Base-by-base conservation (phyloP, 805 yeast genomes). In the Wickerhamomyces kurtzmanii region DNA sequence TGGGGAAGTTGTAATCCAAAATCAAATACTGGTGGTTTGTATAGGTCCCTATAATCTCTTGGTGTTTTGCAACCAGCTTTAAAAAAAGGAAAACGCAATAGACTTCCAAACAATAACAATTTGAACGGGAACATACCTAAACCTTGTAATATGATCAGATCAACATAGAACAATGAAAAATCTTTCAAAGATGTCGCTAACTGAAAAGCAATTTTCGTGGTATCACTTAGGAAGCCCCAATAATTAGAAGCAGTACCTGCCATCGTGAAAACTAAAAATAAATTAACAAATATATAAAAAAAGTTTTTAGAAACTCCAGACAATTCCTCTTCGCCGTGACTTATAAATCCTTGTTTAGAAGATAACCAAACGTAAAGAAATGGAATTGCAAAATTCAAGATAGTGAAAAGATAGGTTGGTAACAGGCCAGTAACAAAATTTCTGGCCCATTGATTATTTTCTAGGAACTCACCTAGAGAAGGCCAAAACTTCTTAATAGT, bases 1-100 rank as follows among this genome's bases (percentile, higher is more conserved):
- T 84, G 95, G 0, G 98, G 98, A 31, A 89, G 62, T 41, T 82
- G 83, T 19, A 91, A 55, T 0, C 97, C 97, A 49, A 87, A 87
- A 50, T 86, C 84, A 62, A 89, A 85, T 11, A 72, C 67, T n/a
- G 94, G 94, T 0, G 98, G 96, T 39, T 73, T 78, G 57, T 82
- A 81, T 17, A 85, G 55, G 21, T 74, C 68, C 38, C 75, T 68
- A 43, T 71, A 73, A 41, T 87, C 94, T 40, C 96, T 61, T 9
- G 96, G 94, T 0, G 95, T 84, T 42, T 72, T 76, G 43, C 86
- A 75, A 22, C 61, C 61, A 5, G 65, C 61, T 37, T 64, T 65
- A 51, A 79, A 71, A 31, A 77, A 69, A 2, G 93, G 84, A 46
- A 80, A 82, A 35, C 76, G 69, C 23, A 85, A 55, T 26, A 89